Base-by-base conservation (phyloP, 2,329 filamentous ascomycete species). In the Exophiala bonariae region DNA sequence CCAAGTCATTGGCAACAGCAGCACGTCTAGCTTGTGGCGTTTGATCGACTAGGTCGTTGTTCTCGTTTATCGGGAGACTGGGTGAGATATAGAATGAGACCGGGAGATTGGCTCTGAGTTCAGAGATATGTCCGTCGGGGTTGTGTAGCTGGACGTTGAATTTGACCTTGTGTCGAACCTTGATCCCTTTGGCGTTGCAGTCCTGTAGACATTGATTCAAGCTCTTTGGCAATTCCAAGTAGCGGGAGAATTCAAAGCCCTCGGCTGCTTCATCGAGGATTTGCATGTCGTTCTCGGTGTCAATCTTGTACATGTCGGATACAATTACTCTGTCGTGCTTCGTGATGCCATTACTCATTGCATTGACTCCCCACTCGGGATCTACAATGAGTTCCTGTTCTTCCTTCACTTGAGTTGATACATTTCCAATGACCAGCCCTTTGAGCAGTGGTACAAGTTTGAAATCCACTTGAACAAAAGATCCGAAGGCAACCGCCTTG, bases 1-100 rank as follows among this genome's bases (percentile, higher is more conserved):
- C 78, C 16, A 80, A 76, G 47, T 81, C 73, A 32, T 82, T 77
- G 32, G 76, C 73, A 35, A 78, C 73, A 8, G 71, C 71, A 26
- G 70, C 66, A 50, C 73, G 64, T 58, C 75, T 68, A 49, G 73
- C 64, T 63, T 74, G 59, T 13, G 79, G 76, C n/a, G 73, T 73
- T 61, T 82, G 79, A 43, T 79, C 76, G 43, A 88, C 74, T 2
- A 97, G 78, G 59, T 87, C 85, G 59, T 95, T 93, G 50, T 92
- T 81, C 42, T 95, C 89, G 60, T 93, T 89, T 30, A 96, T 81
- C 0, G 89, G 86, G 60, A 96, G 83, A 62, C 93, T 93, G 1
- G 93, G 92, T 4, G 93, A 99, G 57, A 97, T 96, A 70, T 96
- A 96, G 31, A 99, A 85, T 44, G 89, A 89, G 13, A 97, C 81